A percentile compares a stretch with the other conserved stretches of the same genome.
Evolutionary conservation across 495 filamentous ascomycete species (phyloP).

Genomic region (Arthonia radiata): DNA sequence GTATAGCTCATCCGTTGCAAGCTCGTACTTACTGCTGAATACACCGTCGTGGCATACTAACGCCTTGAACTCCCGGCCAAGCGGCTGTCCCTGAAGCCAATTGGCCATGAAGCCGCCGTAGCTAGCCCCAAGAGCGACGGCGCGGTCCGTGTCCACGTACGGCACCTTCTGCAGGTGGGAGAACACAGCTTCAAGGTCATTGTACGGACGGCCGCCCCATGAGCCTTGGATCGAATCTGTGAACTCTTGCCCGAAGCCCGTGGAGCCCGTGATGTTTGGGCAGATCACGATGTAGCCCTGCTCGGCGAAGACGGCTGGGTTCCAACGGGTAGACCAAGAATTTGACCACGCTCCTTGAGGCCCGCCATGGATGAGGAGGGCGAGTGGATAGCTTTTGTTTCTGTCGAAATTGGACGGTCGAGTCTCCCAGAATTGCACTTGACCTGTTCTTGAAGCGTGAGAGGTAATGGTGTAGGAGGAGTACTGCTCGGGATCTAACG

Average conservation of each 20-base stretch:
- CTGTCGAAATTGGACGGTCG: conserved; percentile 15
- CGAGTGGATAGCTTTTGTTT: conserved; percentile 24
- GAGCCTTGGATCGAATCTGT: conserved; percentile 21
- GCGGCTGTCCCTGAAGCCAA: conserved; percentile 29
- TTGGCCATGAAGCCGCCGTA: conserved; percentile 32
- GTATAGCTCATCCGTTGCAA: conserved; percentile 24
- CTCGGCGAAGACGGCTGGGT: conserved; percentile 26
- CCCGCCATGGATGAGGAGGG: conserved; percentile 26
- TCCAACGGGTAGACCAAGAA: conserved; percentile 26
- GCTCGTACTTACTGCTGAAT: conserved; percentile 14
- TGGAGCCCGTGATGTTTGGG: conserved; percentile 27
- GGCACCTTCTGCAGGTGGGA: conserved; percentile 21
- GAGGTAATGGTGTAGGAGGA: too few relatives aligned
- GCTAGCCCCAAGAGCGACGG: conserved; percentile 23
- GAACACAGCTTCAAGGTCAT: conserved; percentile 27
- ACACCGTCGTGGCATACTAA: conserved; percentile 12
- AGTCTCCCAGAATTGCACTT: conserved; percentile 28
- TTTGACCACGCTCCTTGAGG: conserved; percentile 25
- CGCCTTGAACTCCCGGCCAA: conserved; percentile 27
- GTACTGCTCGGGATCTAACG: too few relatives aligned
- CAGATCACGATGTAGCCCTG: conserved; percentile 31
- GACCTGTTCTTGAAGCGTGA: too few relatives aligned
- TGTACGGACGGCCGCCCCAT: conserved; percentile 28
- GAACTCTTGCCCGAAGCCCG: conserved; percentile 24
- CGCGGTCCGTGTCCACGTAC: conserved; percentile 23